phyloP scores from a whole-genome alignment of 345 rosid species.

The Syzygium aromaticum region DNA sequence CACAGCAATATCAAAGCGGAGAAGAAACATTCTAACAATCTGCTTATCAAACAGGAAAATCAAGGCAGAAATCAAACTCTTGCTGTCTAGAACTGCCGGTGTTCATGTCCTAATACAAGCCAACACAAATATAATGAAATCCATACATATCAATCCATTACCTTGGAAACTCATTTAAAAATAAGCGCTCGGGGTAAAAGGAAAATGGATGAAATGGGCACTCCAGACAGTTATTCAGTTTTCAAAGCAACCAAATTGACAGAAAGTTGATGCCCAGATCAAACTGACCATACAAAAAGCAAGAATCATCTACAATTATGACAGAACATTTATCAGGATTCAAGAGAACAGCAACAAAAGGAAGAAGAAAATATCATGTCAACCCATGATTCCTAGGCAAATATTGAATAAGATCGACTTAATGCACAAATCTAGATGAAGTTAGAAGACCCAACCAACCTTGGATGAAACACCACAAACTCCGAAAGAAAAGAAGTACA shows the following conservation, averaged over 20 bases:
- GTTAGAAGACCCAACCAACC: background rate
- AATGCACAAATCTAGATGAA: background rate
- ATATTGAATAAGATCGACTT: background rate
- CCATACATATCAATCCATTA: background rate
- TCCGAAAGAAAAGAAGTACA: background rate
- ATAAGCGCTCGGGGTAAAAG: background rate
- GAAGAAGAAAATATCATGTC: background rate
- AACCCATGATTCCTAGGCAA: background rate
- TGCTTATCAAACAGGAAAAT: background rate
- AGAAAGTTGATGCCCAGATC: background rate
- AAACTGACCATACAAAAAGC: background rate
- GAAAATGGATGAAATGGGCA: background rate
- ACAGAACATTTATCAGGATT: background rate
- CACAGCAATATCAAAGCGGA: background rate
- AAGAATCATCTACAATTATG: background rate
- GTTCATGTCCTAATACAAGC: background rate
- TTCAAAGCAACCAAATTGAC: background rate
- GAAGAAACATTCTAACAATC: background rate
- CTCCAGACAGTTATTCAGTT: background rate
- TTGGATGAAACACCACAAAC: background rate
- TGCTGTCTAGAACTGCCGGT: background rate
- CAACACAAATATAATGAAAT: background rate
- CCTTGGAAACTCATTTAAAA: background rate
- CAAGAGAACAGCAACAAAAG: background rate
- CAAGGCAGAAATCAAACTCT: background rate